Base-by-base conservation (phyloP, 2,329 filamentous ascomycete genomes). In the Pseudopithomyces maydicus region DNA sequence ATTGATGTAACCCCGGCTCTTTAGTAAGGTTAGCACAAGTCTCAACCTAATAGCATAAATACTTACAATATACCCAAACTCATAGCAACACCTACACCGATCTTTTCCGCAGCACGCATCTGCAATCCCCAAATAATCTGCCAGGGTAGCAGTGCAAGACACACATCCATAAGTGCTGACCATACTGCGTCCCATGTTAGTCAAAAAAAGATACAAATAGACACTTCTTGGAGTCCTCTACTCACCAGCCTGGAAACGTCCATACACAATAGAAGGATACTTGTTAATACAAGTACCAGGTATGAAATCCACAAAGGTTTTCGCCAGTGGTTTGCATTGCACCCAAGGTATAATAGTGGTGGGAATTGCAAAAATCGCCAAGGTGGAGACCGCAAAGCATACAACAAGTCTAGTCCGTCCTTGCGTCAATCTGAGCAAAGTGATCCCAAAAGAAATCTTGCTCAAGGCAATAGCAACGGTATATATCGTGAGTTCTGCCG, bases 361-460 rank as follows among this genome's bases (percentile, higher is more conserved):
- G 26, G 26, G 26, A 5, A 29, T 29, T 29, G 26, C 26, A 29
- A 29, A 29, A 29, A 29, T 29, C 26, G 26, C 26, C 26, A 29
- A 29, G 26, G 26, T 29, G 8, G 26, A 29, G 42, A 62, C 59
- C 15, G 59, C 48, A 45, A 62, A 62, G 43, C 41, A 59, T 3
- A 57, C 54, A 33, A 46, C 50, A 10, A 29, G 45, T 50, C 49
- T 59, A 22, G 44, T 14, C 59, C 59, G 57, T 39, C 48, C 54
- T 2, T 55, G 49, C 8, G 57, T 62, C 44, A 62, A 53, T 11
- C 57, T 54, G 53, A 60, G 44, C 39, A 62, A 53, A 39, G 59
- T 59, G 15, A 62, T 49, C 39, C 54, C 59, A 41, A 62, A 62
- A 39, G 59, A 59, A 15, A 62, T 59, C 39, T 62, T 62, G 57